These are phyloP conservation scores for Pelargonium cotyledonis DNA, from an alignment of 441 rosid species.

Conservation along the genomic window DNA sequence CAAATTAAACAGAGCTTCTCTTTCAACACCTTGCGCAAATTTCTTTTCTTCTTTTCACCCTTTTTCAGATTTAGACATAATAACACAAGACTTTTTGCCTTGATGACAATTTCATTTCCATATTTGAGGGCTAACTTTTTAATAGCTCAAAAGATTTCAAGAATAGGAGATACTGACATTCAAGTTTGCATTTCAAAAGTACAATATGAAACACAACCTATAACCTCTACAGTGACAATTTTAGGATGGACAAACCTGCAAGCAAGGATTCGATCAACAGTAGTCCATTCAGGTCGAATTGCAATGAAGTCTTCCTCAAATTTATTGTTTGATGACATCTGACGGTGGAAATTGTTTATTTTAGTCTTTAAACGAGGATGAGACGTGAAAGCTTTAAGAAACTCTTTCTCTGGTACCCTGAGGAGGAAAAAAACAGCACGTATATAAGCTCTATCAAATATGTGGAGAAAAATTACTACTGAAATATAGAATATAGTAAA, in stretches of 20 bases:
- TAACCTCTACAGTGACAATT: constrained; percentile 3
- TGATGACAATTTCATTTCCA: too few species aligned
- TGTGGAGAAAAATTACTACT: background rate
- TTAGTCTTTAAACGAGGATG: constrained; percentile 85
- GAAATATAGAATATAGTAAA: background rate
- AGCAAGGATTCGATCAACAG: constrained; percentile 93
- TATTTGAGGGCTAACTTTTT: too few species aligned
- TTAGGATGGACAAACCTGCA: constrained; percentile 52
- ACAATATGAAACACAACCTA: background rate
- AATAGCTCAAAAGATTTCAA: too few species aligned
- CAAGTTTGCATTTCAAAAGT: background rate
- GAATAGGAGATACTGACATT: background rate
- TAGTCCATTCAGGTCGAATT: constrained; percentile 96
- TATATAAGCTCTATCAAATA: constrained; percentile 18
- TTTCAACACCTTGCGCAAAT: too few species aligned
- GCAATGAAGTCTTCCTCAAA: constrained; percentile 83
- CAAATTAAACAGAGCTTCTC: too few species aligned
- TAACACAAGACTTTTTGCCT: too few species aligned
- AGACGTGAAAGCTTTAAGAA: constrained; percentile 86
- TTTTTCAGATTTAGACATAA: too few species aligned
- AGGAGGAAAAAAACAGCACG: constrained; percentile 11
- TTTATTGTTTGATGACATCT: constrained; percentile 52
- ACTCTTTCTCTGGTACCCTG: constrained; percentile 97
- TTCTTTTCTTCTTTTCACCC: too few species aligned
- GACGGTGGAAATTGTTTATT: constrained; percentile 86